Evolutionary conservation across 2,329 filamentous ascomycete genomes (phyloP), one percentile per base, ranked within the genome.

Genomic region (Cyanodermella asteris): DNA sequence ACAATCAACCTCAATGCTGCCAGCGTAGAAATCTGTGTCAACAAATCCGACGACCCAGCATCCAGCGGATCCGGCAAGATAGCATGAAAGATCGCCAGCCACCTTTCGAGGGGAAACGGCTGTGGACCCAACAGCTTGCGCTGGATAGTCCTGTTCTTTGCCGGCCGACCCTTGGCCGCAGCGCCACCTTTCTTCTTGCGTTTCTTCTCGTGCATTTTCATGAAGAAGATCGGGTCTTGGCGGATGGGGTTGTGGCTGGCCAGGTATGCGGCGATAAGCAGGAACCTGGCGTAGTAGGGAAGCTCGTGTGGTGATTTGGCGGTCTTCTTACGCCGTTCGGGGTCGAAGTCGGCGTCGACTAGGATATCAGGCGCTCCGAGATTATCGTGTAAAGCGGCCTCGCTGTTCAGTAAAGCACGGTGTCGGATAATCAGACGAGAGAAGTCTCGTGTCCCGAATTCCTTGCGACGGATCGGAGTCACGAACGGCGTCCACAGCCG

Each of bases 401-500:
- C 55, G 17, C 51, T 52, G 29, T 54, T 49, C 37, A 58, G 56
- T 19, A 59, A 37, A 6, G 42, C 35, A 26, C 54, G 42, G 31
- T 55, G 55, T 23, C 43, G 47, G n/a, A 57, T 70, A 28, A 94
- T 61, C 6, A 97, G 56, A 33, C 76, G 72, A 9, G 76, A 72
- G 47, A 93, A 93, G 40, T 93, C 80, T 37, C 73, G 71, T 7
- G 74, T 67, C 2, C 63, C 61, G 38, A 73, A 69, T 6, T 73
- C 71, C n/a, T 74, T 74, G 2, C 69, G 64, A 2, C 71, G 49
- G 13, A 94, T 63, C 0, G 84, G 84, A 5, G 66, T 62, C 1
- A 77, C 71, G 46, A 97, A 94, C 4, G 70, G 64, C 7, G 72
- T 70, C 87, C 87, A 97, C 12, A 94, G 61, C 21, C 70, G 64